Evolutionary conservation across 441 rosid species (phyloP).

Genomic region (Dalechampia spathulata): DNA sequence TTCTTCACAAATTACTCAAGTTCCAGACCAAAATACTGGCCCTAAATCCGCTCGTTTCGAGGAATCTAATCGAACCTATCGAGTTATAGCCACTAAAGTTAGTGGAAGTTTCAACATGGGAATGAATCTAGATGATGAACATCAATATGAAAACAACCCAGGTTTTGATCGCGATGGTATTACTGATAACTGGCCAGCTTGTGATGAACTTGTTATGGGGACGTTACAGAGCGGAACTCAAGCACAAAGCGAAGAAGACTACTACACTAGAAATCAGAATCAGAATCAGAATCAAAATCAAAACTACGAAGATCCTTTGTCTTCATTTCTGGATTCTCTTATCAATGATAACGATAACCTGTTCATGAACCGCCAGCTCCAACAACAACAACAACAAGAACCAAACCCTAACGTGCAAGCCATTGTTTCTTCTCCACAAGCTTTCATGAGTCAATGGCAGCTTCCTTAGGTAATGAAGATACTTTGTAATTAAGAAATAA

Average conservation of each 20-base stretch:
- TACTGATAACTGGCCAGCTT: slow-evolving; percentile 4
- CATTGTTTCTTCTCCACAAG: slow-evolving; percentile 4
- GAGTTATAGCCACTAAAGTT: slow-evolving; percentile 15
- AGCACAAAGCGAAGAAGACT: slow-evolving; percentile 10
- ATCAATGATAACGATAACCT: slow-evolving; percentile 53
- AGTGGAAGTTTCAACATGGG: background rate
- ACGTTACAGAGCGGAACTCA: slow-evolving; percentile 10
- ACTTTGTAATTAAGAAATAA: no score
- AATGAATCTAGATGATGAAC: slow-evolving; percentile 7
- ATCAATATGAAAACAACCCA: slow-evolving; percentile 6
- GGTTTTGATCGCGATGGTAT: background rate
- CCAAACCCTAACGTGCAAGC: background rate
- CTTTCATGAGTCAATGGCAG: slow-evolving; percentile 10
- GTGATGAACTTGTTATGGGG: slow-evolving; percentile 13
- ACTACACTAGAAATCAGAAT: slow-evolving; percentile 29
- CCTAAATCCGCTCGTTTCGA: slow-evolving; percentile 10
- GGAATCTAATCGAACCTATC: slow-evolving; percentile 8
- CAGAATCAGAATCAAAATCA: no score
- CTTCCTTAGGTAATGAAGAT: slow-evolving; percentile 13
- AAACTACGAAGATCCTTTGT: slow-evolving; percentile 31
- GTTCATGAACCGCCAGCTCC: slow-evolving; percentile 23
- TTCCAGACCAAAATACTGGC: slow-evolving; percentile 1
- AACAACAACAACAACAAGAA: slow-evolving; percentile 19
- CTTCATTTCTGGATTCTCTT: slow-evolving; percentile 59
- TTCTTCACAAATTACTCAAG: slow-evolving; percentile 1